Conservation (phyloP, 176 grass and related monocot genomes). For the Bothriochloa decipiens region DNA sequence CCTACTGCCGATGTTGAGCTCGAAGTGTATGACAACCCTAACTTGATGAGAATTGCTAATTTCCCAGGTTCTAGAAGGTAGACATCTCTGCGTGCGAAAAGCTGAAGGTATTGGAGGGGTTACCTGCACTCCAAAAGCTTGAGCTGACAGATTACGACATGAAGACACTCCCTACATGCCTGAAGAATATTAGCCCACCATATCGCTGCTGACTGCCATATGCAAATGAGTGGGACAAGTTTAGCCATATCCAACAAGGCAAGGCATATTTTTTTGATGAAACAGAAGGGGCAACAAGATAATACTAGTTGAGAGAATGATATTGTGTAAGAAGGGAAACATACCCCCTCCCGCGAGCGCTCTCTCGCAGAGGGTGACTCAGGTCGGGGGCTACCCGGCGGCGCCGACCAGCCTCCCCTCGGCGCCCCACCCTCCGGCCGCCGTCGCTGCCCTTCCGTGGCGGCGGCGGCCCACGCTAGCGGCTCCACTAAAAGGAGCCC, state of each 20-base stretch:
- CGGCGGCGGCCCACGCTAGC: too few species aligned
- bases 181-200: background rate
- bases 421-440: too few species aligned
- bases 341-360: too few species aligned
- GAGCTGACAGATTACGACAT: background rate
- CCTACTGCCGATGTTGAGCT: background rate
- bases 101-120: background rate
- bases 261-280: too few species aligned
- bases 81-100: background rate
- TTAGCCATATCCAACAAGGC: background rate
- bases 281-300: too few species aligned
- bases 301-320: too few species aligned
- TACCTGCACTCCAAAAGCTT: background rate
- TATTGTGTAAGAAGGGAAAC: too few species aligned
- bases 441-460: too few species aligned
- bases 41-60: background rate
- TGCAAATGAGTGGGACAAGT: constrained; percentile 26
- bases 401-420: too few species aligned
- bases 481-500: too few species aligned
- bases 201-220: background rate
- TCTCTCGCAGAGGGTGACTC: too few species aligned
- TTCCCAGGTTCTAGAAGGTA: background rate
- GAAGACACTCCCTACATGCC: background rate
- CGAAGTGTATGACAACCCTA: accelerated
- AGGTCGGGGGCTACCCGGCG: too few species aligned